These are phyloP conservation scores for Aureobasidium melanogenum DNA, from an alignment of 2,329 filamentous ascomycete species.

Conservation along the genomic window DNA sequence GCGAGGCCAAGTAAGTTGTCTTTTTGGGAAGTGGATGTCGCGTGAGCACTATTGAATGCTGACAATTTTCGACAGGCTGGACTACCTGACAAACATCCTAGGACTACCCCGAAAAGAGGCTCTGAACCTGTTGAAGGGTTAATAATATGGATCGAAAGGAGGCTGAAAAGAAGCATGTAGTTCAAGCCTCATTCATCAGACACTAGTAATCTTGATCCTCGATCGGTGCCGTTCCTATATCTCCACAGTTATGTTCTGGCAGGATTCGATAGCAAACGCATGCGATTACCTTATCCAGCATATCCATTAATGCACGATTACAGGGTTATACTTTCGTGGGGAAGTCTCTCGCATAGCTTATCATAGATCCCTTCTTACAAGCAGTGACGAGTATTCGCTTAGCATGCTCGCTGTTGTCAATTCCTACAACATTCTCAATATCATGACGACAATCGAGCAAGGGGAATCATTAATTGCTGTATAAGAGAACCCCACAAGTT, in stretches of 20 bases:
- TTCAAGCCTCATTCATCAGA: neutral
- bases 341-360: too few species aligned
- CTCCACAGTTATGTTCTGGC: neutral
- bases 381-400: neutral
- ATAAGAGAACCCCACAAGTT: neutral
- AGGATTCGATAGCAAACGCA: neutral
- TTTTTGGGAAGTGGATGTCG: neutral
- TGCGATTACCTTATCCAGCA: neutral
- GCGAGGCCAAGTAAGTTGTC: constrained; percentile 65
- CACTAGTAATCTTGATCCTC: neutral
- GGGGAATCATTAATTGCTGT: too few species aligned
- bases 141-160: neutral
- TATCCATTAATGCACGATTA: neutral
- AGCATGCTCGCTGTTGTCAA: neutral
- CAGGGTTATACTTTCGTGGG: neutral
- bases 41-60: neutral
- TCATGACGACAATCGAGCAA: too few species aligned
- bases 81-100: constrained; percentile 56
- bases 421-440: neutral
- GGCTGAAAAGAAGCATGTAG: neutral
- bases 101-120: constrained; percentile 48
- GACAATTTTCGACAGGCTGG: constrained; percentile 39
- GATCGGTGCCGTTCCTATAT: neutral
- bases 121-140: constrained; percentile 2
- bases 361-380: too few species aligned